Base-by-base conservation (phyloP, 495 filamentous ascomycete species). In the Neurospora sp. region DNA sequence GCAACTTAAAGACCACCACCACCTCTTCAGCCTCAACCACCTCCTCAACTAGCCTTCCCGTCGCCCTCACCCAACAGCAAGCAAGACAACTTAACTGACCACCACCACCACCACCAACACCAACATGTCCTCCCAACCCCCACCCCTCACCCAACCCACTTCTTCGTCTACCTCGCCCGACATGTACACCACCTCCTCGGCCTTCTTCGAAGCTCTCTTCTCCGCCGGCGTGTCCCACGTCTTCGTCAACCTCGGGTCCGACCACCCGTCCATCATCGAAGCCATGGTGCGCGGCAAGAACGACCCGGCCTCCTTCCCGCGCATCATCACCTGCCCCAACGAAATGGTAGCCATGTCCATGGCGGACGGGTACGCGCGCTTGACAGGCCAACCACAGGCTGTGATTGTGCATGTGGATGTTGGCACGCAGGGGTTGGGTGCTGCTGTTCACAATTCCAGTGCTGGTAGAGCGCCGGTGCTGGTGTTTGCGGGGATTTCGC, bases 301-400 rank as follows among this genome's bases (percentile, higher is more conserved):
- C 75, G 77, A 70, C 85, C 85, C 71, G 89, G 3, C 87, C 59
- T 84, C 87, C 70, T 97, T 97, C 76, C 95, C 94, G 37, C 89
- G 84, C 44, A 93, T 97, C 70, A 92, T 98, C 76, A 98, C 94
- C 68, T 97, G 94, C 79, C 94, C 94, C 2, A 97, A 97, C 77
- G 94, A 97, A 92, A 98, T 98, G 95, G 95, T 98, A 5, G 95
- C 95, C 69, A 89, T 98, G 74, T 97, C 94, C 69, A 97, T 97
- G 92, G 95, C 95, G 22, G 94, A 98, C 79, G 95, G 94, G 74
- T 97, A 94, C 79, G 95, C 95, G 4, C 93, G 94, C 68, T 82
- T 94, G 8, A 97, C 94, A 22, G 88, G 90, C 70, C 90, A 93
- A 74, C 93, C 94, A 0, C 95, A 98, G 81, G 92, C 90, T 73